These are phyloP conservation scores for Paraphaeosphaeria minitans DNA, from an alignment of 2,329 filamentous ascomycete genomes.

Conservation along the genomic window DNA sequence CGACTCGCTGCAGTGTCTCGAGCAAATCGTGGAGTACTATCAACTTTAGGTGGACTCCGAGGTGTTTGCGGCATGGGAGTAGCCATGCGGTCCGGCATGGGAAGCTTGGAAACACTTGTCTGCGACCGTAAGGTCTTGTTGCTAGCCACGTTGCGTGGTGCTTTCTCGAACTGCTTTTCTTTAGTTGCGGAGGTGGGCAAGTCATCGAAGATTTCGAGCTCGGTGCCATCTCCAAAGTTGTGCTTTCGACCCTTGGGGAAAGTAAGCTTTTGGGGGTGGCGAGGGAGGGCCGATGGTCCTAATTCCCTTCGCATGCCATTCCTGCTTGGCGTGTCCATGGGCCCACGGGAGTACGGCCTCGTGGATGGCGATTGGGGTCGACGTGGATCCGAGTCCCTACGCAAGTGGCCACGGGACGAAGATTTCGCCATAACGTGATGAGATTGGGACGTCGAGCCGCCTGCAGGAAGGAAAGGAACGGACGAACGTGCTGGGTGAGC, in stretches of 20 bases:
- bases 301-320: constrained; percentile 50
- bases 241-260: constrained; percentile 35
- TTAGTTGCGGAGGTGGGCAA: constrained; percentile 82
- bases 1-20: constrained; percentile 70
- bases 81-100: constrained; percentile 51
- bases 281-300: constrained; percentile 56
- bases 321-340: constrained; percentile 57
- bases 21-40: constrained; percentile 66
- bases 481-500: constrained; percentile 66
- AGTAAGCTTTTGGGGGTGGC: constrained; percentile 59
- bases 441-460: constrained; percentile 72
- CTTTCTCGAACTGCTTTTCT: constrained; percentile 83
- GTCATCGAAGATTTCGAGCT: constrained; percentile 93
- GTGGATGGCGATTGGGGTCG: constrained; percentile 54
- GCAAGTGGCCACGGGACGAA: constrained; percentile 71
- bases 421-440: constrained; percentile 78
- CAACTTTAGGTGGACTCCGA: constrained; percentile 57
- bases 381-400: constrained; percentile 78
- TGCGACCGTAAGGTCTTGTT: constrained; percentile 65
- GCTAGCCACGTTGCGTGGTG: constrained; percentile 71
- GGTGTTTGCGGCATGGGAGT: constrained; percentile 60
- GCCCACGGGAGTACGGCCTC: constrained; percentile 55
- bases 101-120: constrained; percentile 52
- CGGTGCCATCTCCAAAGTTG: constrained; percentile 84
- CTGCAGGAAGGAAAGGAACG: constrained; percentile 79